phyloP scores from a whole-genome alignment of 768 basidiomycete species.

The Sarcomyxa edulis region DNA sequence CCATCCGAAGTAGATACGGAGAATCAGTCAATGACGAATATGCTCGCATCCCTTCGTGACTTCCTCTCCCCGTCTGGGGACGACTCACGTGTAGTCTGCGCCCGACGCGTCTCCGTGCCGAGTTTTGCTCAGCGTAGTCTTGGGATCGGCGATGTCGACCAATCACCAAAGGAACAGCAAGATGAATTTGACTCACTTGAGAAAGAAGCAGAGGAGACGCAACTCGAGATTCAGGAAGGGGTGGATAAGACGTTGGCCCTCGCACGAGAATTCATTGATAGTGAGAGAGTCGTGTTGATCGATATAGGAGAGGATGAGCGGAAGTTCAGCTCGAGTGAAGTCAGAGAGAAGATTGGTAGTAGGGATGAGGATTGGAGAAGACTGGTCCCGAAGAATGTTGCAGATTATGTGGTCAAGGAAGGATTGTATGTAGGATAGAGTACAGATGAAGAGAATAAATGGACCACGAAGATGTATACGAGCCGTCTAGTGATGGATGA shows the following conservation, averaged over 20 bases:
- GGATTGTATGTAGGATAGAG: constrained; percentile 33
- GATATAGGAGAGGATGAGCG: constrained; percentile 54
- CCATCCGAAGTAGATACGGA: no score
- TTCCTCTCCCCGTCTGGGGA: constrained; percentile 56
- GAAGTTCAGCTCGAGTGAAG: constrained; percentile 64
- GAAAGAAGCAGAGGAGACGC: background rate
- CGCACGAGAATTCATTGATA: constrained; percentile 44
- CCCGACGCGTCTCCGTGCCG: constrained; percentile 34
- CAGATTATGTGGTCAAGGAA: constrained; percentile 44
- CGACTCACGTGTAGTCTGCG: constrained; percentile 60
- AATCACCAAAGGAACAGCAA: no score
- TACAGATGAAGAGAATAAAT: background rate
- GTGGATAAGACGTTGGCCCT: constrained; percentile 18
- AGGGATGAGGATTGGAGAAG: constrained; percentile 34
- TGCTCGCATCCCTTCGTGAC: constrained; percentile 47
- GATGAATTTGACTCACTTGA: no score
- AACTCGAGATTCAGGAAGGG: background rate
- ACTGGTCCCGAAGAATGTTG: constrained; percentile 41
- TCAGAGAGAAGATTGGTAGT: constrained; percentile 40
- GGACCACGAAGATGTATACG: constrained; percentile 1
- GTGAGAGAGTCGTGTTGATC: constrained; percentile 50
- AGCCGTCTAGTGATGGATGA: no score
- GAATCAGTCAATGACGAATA: constrained; percentile 38
- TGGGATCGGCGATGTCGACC: background rate
- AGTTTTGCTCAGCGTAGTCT: background rate